Evolutionary conservation across 2,329 filamentous ascomycete species (phyloP), one percentile per base, ranked within the genome.

Genomic region (Sporothrix pseudoabietina): DNA sequence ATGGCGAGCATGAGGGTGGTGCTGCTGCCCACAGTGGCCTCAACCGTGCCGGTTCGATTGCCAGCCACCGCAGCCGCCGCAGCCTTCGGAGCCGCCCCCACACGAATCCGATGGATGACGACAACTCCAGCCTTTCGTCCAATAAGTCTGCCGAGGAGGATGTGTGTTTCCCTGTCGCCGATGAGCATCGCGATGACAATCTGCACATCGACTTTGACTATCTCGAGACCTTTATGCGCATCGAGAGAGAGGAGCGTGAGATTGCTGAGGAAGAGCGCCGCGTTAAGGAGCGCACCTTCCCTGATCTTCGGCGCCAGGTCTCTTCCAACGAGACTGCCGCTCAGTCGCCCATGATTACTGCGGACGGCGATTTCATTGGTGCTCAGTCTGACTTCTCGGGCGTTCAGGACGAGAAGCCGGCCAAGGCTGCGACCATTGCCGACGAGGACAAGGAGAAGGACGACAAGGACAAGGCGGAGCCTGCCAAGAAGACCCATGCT

Each of bases 191-290:
- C 30, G 88, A 90, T n/a, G 90, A 92, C 75, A 92, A 93, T 78
- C 90, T 95, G 2, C 90, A 92, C 74, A 94, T 94, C 77, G 94
- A 98, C 81, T 98, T 95, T 78, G 94, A 98, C 79, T 94, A 94
- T 77, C 86, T 99, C 44, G 95, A 99, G 80, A 93, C 94, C 77
- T 98, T 98, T 78, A 92, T 98, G 71, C 86, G 92, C 63, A 86
- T 84, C 44, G 87, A 89, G 78, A 82, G 85, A 78, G 84, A 84
- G 14, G 83, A 84, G 6, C 83, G 82, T 5, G 72, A 84, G 30
- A 84, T 83, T 73, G 81, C 86, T n/a, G 87, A 85, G 77, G 81
- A 86, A 22, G 87, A 85, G 77, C 86, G 84, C 69, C 87, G 84
- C 74, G 84, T 84, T 32, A 81, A 84, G 8, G 83, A 83, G 4